Evolutionary conservation across 2,329 filamentous ascomycete genomes (phyloP).

Genomic region (Diaporthe citriasiana): DNA sequence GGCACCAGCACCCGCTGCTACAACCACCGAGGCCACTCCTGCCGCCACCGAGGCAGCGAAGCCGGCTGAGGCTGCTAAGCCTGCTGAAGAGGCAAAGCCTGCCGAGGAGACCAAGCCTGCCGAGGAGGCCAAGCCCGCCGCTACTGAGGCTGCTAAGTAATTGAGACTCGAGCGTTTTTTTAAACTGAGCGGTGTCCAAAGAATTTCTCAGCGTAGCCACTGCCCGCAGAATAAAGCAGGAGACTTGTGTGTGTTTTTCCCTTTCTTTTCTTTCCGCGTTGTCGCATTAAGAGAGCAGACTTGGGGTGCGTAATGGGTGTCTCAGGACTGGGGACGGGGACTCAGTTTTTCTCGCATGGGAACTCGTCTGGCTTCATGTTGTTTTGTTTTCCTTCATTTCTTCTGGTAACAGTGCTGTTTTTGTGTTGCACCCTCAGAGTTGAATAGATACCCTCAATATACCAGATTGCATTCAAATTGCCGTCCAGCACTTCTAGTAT

Average conservation of each 20-base stretch:
- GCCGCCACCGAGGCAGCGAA: conserved; percentile 21
- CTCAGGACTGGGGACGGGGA: neutral
- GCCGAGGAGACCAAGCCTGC: conserved; percentile 24
- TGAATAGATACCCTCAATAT: conserved; percentile 44
- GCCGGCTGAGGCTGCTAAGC: conserved; percentile 40
- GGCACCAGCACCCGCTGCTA: conserved; percentile 6
- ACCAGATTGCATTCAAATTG: conserved; percentile 37
- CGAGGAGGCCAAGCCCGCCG: conserved; percentile 33
- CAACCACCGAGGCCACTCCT: conserved; percentile 41
- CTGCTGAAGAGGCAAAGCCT: conserved; percentile 16
- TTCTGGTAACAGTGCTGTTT: conserved; percentile 40
- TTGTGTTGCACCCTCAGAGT: conserved; percentile 41
- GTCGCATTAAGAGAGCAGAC: conserved; percentile 32
- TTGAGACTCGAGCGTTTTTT: neutral
- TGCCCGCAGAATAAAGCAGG: neutral
- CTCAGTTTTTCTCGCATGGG: neutral
- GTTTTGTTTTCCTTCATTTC: conserved; percentile 2
- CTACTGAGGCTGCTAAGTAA: conserved; percentile 30
- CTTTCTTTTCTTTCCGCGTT: neutral
- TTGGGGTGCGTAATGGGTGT: conserved; percentile 27
- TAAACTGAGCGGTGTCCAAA: neutral
- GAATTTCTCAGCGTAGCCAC: neutral
- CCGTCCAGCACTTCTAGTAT: neutral
- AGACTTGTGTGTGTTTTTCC: neutral
- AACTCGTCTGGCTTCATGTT: conserved; percentile 18